Evolutionary conservation across 2,329 filamentous ascomycete genomes (phyloP).

Genomic region (Cytospora mali): DNA sequence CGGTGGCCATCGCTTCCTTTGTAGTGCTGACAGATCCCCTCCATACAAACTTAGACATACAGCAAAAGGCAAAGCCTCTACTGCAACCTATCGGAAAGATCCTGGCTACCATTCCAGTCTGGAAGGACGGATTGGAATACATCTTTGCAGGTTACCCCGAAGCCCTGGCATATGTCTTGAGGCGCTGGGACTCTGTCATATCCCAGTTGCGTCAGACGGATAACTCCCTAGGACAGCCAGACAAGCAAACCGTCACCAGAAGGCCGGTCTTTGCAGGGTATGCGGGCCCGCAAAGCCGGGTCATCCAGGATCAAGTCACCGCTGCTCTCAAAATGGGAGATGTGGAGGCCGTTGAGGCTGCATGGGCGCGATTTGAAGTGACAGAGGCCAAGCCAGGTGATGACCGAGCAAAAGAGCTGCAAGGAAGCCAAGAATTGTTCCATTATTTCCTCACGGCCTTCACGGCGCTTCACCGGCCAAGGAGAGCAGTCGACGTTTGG

Average conservation of each 20-base stretch:
- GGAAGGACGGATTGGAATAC: slow-evolving; percentile 25
- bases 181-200: slow-evolving; percentile 25
- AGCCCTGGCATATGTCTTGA: slow-evolving; percentile 31
- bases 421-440: slow-evolving; percentile 32
- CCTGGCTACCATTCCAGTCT: slow-evolving; percentile 24
- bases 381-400: slow-evolving; percentile 29
- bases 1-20: slow-evolving; percentile 44
- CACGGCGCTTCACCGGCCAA: slow-evolving; percentile 36
- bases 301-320: slow-evolving; percentile 34
- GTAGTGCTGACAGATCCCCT: slow-evolving; percentile 41
- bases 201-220: slow-evolving; percentile 21
- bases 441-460: slow-evolving; percentile 42
- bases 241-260: neutral
- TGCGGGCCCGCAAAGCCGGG: neutral
- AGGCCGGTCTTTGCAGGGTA: neutral
- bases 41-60: slow-evolving; percentile 28
- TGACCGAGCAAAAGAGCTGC: slow-evolving; percentile 28
- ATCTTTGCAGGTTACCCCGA: slow-evolving; percentile 31
- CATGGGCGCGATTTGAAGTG: slow-evolving; percentile 38
- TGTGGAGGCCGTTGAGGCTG: slow-evolving; percentile 31
- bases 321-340: slow-evolving; percentile 36
- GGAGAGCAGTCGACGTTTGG: slow-evolving; percentile 40
- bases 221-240: neutral
- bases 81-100: slow-evolving; percentile 32
- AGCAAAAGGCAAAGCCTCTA: slow-evolving; percentile 33